Conservation (phyloP, 75 land plant genomes). For the Picea glauca region DNA sequence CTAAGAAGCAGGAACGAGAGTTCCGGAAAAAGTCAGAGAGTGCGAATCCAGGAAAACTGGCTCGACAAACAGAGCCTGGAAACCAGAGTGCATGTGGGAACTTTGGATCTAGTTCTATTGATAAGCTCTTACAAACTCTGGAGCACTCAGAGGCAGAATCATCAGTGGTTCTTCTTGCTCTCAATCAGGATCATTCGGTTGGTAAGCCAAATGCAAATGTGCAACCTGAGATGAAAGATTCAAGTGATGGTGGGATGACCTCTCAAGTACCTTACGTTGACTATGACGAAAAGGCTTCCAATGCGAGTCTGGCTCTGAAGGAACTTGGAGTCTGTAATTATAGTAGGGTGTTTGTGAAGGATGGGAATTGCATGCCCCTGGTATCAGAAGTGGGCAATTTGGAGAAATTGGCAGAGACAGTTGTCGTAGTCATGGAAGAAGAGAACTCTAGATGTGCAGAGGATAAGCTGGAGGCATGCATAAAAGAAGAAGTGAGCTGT, state of each 20-base stretch:
- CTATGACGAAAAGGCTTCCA: not conserved
- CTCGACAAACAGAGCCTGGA: conserved; percentile 3
- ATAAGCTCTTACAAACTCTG: conserved; percentile 5
- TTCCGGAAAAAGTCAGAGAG: no score
- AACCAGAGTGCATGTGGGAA: conserved; percentile 6
- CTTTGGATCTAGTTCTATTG: not conserved
- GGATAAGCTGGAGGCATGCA: no score
- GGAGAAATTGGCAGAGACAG: no score
- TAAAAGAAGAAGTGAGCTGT: no score
- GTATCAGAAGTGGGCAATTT: no score
- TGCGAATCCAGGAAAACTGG: no score
- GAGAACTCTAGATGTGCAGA: no score
- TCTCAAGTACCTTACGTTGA: not conserved
- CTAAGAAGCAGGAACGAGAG: no score
- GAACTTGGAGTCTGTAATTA: conserved; percentile 4
- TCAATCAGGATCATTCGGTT: not conserved
- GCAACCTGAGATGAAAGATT: not conserved
- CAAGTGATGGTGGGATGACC: not conserved
- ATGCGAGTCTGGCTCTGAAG: conserved; percentile 1
- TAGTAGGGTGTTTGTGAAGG: not conserved
- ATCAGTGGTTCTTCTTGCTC: not conserved
- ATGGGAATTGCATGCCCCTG: not conserved
- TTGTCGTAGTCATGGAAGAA: no score
- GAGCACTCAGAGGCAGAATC: conserved; percentile 10
- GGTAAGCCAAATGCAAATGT: not conserved